phyloP scores from a whole-genome alignment of 257 asterid species.

The Solanum acaule region DNA sequence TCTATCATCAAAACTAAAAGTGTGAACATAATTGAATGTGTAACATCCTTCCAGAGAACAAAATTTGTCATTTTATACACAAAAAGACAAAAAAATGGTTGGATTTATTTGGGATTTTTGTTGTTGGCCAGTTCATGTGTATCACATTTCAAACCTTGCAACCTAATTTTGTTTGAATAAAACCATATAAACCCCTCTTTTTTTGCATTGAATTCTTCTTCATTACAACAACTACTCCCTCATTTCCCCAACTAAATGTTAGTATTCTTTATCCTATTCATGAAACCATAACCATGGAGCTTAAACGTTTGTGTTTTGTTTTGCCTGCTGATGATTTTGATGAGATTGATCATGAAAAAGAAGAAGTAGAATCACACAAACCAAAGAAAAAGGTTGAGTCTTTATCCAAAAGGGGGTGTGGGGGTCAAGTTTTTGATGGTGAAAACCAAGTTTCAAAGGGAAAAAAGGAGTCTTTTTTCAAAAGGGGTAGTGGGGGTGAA shows the following conservation, averaged over 20 bases:
- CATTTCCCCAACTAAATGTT: not conserved
- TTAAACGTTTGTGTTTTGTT: constrained; percentile 55
- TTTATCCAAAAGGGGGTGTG: constrained; percentile 10
- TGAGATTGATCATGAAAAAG: not conserved
- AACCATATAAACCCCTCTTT: not conserved
- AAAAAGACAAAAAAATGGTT: not conserved
- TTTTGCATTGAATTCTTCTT: not conserved
- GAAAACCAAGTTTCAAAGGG: not conserved
- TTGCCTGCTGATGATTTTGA: constrained; percentile 48
- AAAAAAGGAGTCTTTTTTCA: not conserved
- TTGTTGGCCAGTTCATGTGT: not conserved
- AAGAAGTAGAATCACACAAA: not conserved
- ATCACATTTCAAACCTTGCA: not conserved
- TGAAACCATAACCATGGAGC: constrained; percentile 34
- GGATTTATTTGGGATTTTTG: not conserved
- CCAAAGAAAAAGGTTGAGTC: not conserved
- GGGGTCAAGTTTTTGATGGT: constrained; percentile 6
- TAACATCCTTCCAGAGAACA: not conserved
- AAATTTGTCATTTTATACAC: not conserved
- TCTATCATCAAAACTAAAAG: not conserved
- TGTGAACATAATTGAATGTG: not conserved
- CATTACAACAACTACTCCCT: not conserved
- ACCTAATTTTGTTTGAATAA: constrained; percentile 1
- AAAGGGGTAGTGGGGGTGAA: constrained; percentile 13
- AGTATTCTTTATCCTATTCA: not conserved